Conservation (phyloP, 106 monocot genomes). For the Platanthera guangdongensis region DNA sequence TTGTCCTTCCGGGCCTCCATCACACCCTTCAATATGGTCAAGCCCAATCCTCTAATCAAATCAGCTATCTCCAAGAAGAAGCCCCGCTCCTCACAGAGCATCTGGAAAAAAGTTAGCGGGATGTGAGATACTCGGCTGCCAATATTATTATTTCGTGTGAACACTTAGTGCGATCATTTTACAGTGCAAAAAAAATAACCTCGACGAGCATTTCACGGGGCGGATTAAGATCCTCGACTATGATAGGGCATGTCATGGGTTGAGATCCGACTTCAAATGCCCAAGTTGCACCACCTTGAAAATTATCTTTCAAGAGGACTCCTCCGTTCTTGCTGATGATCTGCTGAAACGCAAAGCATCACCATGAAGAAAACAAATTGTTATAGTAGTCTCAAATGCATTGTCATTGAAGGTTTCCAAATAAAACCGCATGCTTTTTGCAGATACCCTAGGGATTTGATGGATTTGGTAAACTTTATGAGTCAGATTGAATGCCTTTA, state of each 20-base stretch:
- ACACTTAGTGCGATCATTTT: neutral
- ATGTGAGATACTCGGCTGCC: neutral
- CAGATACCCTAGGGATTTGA: neutral
- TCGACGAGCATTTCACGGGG: slow-evolving; percentile 95
- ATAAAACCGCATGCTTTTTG: too few species aligned
- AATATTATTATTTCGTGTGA: neutral
- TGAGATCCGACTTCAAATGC: slow-evolving; percentile 83
- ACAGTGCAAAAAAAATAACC: slow-evolving; percentile 20
- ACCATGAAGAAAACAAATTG: neutral
- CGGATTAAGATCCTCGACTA: slow-evolving; percentile 88
- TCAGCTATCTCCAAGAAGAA: slow-evolving; percentile 93
- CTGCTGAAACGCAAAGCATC: slow-evolving; percentile 18
- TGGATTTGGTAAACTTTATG: neutral
- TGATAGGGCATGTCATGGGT: slow-evolving; percentile 75
- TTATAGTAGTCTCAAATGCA: too few species aligned
- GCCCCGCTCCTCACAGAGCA: slow-evolving; percentile 92
- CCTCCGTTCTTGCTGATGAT: slow-evolving; percentile 60
- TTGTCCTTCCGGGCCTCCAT: slow-evolving; percentile 83
- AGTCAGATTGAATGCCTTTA: neutral
- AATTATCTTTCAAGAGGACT: slow-evolving; percentile 65
- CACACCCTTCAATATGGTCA: slow-evolving; percentile 92
- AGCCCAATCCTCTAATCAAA: slow-evolving; percentile 75
- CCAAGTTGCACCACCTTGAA: slow-evolving; percentile 86
- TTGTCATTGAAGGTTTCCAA: too few species aligned
- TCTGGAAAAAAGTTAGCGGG: slow-evolving; percentile 27